Conservation (phyloP, 2,329 filamentous ascomycete genomes). For the Fusarium temperatum region DNA sequence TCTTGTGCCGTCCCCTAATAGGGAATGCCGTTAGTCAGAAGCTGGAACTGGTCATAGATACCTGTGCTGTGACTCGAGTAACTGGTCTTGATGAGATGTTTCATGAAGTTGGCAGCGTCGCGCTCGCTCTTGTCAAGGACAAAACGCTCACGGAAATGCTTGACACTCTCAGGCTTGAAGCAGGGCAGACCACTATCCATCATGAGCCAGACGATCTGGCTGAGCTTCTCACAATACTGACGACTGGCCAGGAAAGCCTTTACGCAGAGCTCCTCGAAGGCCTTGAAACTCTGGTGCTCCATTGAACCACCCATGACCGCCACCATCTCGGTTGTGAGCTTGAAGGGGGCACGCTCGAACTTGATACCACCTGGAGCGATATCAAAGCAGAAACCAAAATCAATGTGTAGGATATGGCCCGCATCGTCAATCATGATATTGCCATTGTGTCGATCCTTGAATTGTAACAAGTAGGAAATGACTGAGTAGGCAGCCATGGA, state of each 20-base stretch:
- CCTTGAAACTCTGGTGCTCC: slow-evolving; percentile 87
- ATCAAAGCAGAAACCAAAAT: slow-evolving; percentile 99
- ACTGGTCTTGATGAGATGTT: slow-evolving; percentile 87
- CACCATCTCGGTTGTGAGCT: slow-evolving; percentile 96
- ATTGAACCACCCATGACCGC: slow-evolving; percentile 96
- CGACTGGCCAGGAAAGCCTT: slow-evolving; percentile 93
- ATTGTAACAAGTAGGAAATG: slow-evolving; percentile 95
- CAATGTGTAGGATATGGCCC: slow-evolving; percentile 97
- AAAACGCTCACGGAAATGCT: slow-evolving; percentile 92
- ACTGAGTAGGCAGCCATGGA: slow-evolving; percentile 98
- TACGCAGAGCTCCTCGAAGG: slow-evolving; percentile 96
- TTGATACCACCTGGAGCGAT: slow-evolving; percentile 96
- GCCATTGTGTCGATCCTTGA: slow-evolving; percentile 99
- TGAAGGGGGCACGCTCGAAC: slow-evolving; percentile 98
- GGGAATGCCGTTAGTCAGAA: slow-evolving; percentile 96
- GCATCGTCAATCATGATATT: slow-evolving; percentile 99
- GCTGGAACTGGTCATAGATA: slow-evolving; percentile 97
- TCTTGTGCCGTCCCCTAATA: slow-evolving; percentile 63
- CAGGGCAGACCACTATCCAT: slow-evolving; percentile 95
- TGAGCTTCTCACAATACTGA: slow-evolving; percentile 87
- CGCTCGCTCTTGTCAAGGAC: slow-evolving; percentile 90
- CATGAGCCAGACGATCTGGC: slow-evolving; percentile 92
- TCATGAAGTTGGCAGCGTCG: slow-evolving; percentile 95
- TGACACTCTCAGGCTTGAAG: slow-evolving; percentile 95
- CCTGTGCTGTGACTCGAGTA: slow-evolving; percentile 91